Evolutionary conservation across 2,329 filamentous ascomycete species (phyloP).

Genomic region (Colletotrichum sp.): DNA sequence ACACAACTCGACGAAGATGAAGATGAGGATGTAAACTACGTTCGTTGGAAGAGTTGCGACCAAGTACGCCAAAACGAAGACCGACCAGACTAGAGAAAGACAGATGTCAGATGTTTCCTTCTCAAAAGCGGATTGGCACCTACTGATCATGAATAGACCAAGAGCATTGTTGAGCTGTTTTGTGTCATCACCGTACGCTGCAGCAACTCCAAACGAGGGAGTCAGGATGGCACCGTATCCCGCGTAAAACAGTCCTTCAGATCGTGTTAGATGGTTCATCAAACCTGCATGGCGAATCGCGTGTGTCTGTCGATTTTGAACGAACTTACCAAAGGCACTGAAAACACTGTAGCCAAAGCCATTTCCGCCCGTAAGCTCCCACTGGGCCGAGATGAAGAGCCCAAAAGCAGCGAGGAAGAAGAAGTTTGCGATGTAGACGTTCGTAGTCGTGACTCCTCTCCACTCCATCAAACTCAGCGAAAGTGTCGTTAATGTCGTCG

Average conservation of each 20-base stretch:
- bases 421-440: conserved; percentile 60
- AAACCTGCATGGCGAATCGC: background rate
- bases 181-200: conserved; percentile 27
- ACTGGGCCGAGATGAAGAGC: conserved; percentile 59
- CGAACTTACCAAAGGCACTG: conserved; percentile 52
- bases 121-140: background rate
- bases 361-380: conserved; percentile 58
- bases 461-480: conserved; percentile 61
- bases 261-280: background rate
- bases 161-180: conserved; percentile 29
- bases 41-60: conserved; percentile 28
- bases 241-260: conserved; percentile 28
- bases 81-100: conserved; percentile 25
- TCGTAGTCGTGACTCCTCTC: conserved; percentile 53
- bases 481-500: conserved; percentile 58
- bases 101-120: background rate
- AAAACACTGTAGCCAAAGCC: conserved; percentile 59
- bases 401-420: conserved; percentile 56
- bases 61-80: conserved; percentile 29
- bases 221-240: conserved; percentile 29
- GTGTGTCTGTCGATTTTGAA: background rate
- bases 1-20: conserved; percentile 25
- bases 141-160: conserved; percentile 29
- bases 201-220: conserved; percentile 27
- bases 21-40: conserved; percentile 28